Evolutionary conservation across 495 filamentous ascomycete genomes (phyloP).

Genomic region (Penicillium fimorum): DNA sequence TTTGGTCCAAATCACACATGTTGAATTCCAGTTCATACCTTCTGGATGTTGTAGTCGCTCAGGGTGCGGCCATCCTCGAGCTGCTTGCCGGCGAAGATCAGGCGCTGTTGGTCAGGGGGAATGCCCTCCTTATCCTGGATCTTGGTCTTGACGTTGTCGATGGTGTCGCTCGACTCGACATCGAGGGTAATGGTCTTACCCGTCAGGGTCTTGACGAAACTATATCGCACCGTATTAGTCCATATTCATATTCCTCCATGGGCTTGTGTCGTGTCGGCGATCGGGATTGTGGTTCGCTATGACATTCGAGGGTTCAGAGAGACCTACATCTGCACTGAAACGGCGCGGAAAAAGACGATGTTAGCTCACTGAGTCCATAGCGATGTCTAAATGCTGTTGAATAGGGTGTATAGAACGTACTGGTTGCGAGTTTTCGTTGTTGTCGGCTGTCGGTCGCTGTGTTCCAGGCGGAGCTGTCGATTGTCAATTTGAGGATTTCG

Average conservation of each 20-base stretch:
- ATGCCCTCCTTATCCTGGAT: constrained; percentile 99
- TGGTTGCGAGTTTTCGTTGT: constrained; percentile 58
- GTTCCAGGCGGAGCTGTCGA: constrained; percentile 43
- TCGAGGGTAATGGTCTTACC: constrained; percentile 99
- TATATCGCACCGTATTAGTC: constrained; percentile 48
- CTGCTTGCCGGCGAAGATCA: constrained; percentile 99
- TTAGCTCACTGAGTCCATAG: constrained; percentile 33
- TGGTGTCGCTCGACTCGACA: constrained; percentile 97
- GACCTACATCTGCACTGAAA: constrained; percentile 78
- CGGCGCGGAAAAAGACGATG: constrained; percentile 40
- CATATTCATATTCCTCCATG: constrained; percentile 16
- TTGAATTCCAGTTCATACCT: constrained; percentile 57
- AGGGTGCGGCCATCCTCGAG: constrained; percentile 98
- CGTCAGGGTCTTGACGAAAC: constrained; percentile 96
- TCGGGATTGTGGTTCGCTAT: constrained; percentile 16
- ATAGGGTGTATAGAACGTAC: constrained; percentile 45
- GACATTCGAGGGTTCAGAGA: constrained; percentile 23
- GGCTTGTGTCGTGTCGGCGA: constrained; percentile 11
- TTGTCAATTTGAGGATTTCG: constrained; percentile 45
- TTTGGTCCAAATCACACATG: constrained; percentile 13
- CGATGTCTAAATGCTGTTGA: constrained; percentile 17
- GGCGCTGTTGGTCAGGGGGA: constrained; percentile 96
- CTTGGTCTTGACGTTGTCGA: constrained; percentile 97
- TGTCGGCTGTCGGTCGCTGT: constrained; percentile 49
- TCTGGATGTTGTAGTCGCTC: constrained; percentile 99